Base-by-base conservation (phyloP, 805 yeast genomes). In the Isabelozyma heimii region DNA sequence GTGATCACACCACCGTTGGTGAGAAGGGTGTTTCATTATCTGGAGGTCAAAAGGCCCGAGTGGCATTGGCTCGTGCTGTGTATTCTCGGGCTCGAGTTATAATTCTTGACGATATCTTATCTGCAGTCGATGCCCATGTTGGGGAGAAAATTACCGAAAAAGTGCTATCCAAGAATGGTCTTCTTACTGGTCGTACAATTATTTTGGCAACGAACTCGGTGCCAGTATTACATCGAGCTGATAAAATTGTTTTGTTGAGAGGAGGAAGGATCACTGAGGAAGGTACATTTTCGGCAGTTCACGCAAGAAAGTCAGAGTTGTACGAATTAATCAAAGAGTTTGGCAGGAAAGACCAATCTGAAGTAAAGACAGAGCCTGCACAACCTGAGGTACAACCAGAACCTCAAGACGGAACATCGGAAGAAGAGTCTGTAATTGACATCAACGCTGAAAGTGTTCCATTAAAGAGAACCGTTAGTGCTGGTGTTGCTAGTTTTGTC, bases 261-360 rank as follows among this genome's bases (percentile, higher is more conserved):
- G 52, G 47, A 17, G 70, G 70, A 6, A 51, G 57, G 15, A 64
- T 72, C 17, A 49, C 56, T n/a, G 77, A 72, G 50, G 52, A 60
- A n/a, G 73, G 89, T 10, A 69, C 74, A 7, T 86, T 77, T 60
- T 60, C 68, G 7, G 77, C 78, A 43, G 75, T 82, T 14, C 62
- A 79, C 75, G 70, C 51, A 1, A 57, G 56, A 13, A 63, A 62
- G 12, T 67, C 76, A 1, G 69, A 65, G 8, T 65, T 79, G 30
- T 63, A 65, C 4, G 52, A 54, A 13, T 59, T 71, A 51, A 63
- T 69, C 39, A 52, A 50, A 7, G 75, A 70, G 43, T 69, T 64
- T 48, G 67, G 70, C 10, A 52, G 58, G 17, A 50, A 58, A n/a
- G 54, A 54, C 17, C 57, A 55, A 13, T 54, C 52, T 3, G 45